Evolutionary conservation across 163 green algal genomes (phyloP).

Genomic region (Chlamydomonas reinhardtii): DNA sequence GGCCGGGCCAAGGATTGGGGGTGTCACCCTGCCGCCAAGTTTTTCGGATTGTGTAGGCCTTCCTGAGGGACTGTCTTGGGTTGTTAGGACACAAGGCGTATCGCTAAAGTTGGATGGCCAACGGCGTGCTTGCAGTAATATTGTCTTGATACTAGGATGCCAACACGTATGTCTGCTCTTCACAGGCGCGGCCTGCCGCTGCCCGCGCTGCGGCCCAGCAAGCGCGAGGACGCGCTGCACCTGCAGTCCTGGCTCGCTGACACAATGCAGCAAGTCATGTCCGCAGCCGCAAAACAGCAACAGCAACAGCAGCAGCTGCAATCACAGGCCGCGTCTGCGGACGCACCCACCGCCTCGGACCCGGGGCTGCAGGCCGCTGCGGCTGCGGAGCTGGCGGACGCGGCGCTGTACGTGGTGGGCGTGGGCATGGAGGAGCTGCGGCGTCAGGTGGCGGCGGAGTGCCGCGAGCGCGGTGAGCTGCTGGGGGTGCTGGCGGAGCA

Average conservation of each 20-base stretch:
- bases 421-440: conserved; percentile 40
- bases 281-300: neutral
- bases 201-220: neutral
- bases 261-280: conserved; percentile 14
- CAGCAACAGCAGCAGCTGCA: neutral
- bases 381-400: conserved; percentile 36
- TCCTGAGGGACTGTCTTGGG: too few relatives aligned
- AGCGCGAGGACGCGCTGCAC: conserved; percentile 16
- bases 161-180: too few relatives aligned
- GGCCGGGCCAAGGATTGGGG: too few relatives aligned
- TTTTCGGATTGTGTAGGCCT: too few relatives aligned
- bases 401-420: conserved; percentile 32
- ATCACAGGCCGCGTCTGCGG: neutral
- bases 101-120: too few relatives aligned
- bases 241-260: conserved; percentile 33
- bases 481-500: conserved; percentile 22
- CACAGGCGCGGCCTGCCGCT: conserved; percentile 28
- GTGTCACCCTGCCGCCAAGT: too few relatives aligned
- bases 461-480: conserved; percentile 40
- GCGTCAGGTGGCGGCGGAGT: conserved; percentile 37
- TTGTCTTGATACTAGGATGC: too few relatives aligned
- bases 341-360: neutral
- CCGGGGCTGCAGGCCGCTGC: neutral
- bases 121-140: too few relatives aligned
- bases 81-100: too few relatives aligned